Conservation (phyloP, 257 asterid genomes). For the Solanum megistacrolobum region DNA sequence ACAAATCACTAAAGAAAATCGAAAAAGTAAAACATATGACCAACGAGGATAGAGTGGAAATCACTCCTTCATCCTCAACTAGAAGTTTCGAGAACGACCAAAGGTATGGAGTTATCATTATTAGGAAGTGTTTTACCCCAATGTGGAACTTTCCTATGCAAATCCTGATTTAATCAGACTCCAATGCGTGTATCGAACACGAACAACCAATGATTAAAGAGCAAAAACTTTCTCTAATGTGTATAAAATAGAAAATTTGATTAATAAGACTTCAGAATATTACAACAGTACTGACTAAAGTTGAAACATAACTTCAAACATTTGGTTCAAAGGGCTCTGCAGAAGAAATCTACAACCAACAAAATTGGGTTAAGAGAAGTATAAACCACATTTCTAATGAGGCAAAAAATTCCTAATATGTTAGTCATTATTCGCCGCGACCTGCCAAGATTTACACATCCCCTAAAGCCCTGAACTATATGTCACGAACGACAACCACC, state of each 20-base stretch:
- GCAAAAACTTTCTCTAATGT: neutral
- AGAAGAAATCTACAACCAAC: constrained; percentile 21
- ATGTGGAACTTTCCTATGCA: neutral
- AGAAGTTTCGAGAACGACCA: too few relatives aligned
- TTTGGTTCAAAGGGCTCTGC: constrained; percentile 14
- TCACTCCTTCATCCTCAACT: too few relatives aligned
- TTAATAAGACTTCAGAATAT: neutral
- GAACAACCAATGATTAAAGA: neutral
- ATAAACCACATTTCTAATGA: constrained; percentile 13
- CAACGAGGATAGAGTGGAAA: too few relatives aligned
- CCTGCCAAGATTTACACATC: neutral
- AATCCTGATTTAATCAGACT: neutral
- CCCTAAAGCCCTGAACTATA: neutral
- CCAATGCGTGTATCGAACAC: neutral
- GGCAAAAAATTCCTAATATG: constrained; percentile 17
- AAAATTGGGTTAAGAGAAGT: constrained; percentile 18
- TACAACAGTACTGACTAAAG: constrained; percentile 12
- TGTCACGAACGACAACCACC: neutral
- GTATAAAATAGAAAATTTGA: constrained; percentile 4
- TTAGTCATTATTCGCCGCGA: constrained; percentile 18
- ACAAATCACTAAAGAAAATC: neutral
- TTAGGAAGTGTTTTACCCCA: neutral
- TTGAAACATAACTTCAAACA: neutral
- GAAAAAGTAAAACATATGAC: too few relatives aligned
- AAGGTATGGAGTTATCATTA: neutral